phyloP scores from a whole-genome alignment of 495 filamentous ascomycete species.

The Aspergillus cristatus region DNA sequence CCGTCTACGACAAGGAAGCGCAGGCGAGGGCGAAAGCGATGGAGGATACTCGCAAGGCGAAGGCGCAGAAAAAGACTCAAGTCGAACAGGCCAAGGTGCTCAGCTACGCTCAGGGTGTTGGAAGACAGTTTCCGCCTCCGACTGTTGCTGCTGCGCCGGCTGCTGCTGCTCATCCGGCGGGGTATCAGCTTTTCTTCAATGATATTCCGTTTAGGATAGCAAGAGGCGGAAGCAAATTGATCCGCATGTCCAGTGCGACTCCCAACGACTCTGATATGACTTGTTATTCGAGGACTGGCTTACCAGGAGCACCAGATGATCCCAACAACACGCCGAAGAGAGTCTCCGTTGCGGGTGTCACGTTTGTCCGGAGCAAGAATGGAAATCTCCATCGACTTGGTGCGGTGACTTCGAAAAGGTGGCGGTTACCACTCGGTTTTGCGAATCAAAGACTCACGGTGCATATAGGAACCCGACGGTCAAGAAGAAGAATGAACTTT shows the following conservation, averaged over 20 bases:
- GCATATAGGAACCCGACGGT: constrained; percentile 33
- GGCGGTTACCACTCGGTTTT: constrained; percentile 3
- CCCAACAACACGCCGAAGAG: constrained; percentile 66
- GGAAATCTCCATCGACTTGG: constrained; percentile 74
- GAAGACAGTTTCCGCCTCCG: constrained; percentile 14
- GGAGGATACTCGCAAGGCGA: constrained; percentile 57
- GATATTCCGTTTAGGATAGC: constrained; percentile 68
- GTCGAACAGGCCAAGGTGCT: constrained; percentile 52
- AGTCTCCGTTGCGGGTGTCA: constrained; percentile 69
- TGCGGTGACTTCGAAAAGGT: constrained; percentile 37
- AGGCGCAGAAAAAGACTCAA: constrained; percentile 48
- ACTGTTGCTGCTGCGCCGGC: not conserved
- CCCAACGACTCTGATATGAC: constrained; percentile 1
- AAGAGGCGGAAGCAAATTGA: constrained; percentile 77
- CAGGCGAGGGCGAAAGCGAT: constrained; percentile 65
- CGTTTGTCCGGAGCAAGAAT: constrained; percentile 80
- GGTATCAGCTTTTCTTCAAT: constrained; percentile 64
- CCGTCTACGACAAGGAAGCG: constrained; percentile 68
- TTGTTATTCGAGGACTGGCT: constrained; percentile 30
- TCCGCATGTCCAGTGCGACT: constrained; percentile 60
- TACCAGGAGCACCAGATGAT: constrained; percentile 44
- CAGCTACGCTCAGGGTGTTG: constrained; percentile 30
- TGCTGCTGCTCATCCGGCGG: constrained; percentile 19
- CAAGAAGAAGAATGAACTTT: constrained; percentile 68
- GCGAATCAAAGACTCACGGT: constrained; percentile 13